Base-by-base conservation (phyloP, 257 asterid genomes). In the Echium plantagineum region DNA sequence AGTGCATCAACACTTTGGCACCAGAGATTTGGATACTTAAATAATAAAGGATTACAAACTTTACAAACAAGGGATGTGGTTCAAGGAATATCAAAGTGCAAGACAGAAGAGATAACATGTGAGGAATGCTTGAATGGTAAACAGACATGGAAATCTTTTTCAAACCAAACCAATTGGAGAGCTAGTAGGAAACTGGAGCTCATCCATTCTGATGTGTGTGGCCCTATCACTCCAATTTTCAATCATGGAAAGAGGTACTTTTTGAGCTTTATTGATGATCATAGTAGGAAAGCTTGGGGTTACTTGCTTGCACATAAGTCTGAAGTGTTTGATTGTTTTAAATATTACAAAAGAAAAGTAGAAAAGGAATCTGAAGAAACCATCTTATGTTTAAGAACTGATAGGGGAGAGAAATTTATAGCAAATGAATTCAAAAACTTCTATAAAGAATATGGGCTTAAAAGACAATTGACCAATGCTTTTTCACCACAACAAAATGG, bases 251-350 rank as follows among this genome's bases (percentile, higher is more conserved):
- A 35, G 47, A 0, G 2, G 5, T 48, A 65, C 20, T 57, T 57
- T 13, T 21, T 28, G 0, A 21, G 26, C 1, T 46, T 65, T 5
- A 66, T 6, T 48, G 64, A 66, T 52, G 60, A 66, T 59, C 21
- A 9, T 4, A 46, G 21, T 4, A 20, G 30, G 30, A 26, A 26
- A 26, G 30, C 4, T 5, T 26, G 30, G 30, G 5, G 2, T 2
- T 26, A 26, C 5, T 5, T 26, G 2, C 30, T 26, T 26, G 5
- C 30, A 2, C 5, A 5, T 3, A 71, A 64, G 15, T 54, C 56
- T 0, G 55, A 70, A 54, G 4, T 59, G 0, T 59, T 64, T 55
- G 62, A 52, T 9, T n/a, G 28, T 0, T 65, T 71, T 21, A 46
- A 26, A 7, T 18, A 26, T 3, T 71, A 60, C 9, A 61, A 54